Conservation (phyloP, 2,329 filamentous ascomycete species). For the Parastagonospora avenae region DNA sequence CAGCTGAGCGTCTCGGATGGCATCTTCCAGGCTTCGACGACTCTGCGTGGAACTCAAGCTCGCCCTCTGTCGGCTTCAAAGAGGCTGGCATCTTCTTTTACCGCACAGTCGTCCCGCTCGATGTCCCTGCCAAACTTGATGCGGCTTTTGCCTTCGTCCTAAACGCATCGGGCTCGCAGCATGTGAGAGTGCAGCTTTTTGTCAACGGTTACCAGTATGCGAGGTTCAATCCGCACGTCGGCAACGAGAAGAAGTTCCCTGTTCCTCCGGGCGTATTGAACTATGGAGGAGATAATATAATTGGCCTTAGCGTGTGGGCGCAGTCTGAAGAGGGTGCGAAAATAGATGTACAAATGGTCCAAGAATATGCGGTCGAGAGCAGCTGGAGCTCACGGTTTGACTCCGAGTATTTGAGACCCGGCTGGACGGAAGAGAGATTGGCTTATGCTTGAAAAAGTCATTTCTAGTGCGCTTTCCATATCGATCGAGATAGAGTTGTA, state of each 20-base stretch:
- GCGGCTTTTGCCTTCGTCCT: slow-evolving; percentile 63
- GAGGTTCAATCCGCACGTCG: slow-evolving; percentile 64
- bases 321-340: slow-evolving; percentile 59
- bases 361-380: slow-evolving; percentile 61
- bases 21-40: slow-evolving; percentile 63
- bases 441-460: slow-evolving; percentile 29
- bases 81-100: slow-evolving; percentile 62
- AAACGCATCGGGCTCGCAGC: slow-evolving; percentile 50
- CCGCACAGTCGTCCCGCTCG: slow-evolving; percentile 57
- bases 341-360: slow-evolving; percentile 56
- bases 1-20: slow-evolving; percentile 63
- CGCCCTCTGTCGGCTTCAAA: slow-evolving; percentile 50
- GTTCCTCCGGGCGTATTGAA: slow-evolving; percentile 65
- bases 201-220: slow-evolving; percentile 71
- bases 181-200: slow-evolving; percentile 62
- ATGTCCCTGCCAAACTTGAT: slow-evolving; percentile 59
- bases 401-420: slow-evolving; percentile 55
- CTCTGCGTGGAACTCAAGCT: slow-evolving; percentile 48
- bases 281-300: slow-evolving; percentile 63
- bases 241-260: slow-evolving; percentile 65
- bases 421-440: slow-evolving; percentile 51
- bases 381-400: slow-evolving; percentile 60
- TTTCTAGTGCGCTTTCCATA: too few species aligned
- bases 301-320: slow-evolving; percentile 65
- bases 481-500: too few species aligned